Percentiles rank a stretch among this genome's conserved stretches.
Evolutionary conservation across 352 stramenopile species (phyloP).

Genomic region (Pythium rhizo-oryzae): DNA sequence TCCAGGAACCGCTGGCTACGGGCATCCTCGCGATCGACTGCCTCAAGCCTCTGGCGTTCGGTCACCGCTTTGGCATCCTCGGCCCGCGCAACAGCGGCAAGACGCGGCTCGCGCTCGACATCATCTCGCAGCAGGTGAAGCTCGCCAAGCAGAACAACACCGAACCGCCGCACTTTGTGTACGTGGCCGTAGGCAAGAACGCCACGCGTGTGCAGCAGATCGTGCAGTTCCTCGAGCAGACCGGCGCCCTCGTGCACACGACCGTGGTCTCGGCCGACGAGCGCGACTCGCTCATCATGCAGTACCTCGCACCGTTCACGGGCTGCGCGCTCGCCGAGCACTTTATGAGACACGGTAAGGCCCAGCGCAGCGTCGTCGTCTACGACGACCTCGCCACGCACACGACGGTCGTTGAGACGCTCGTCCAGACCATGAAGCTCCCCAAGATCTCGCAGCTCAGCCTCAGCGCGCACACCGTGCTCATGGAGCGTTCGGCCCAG

Average conservation of each 20-base stretch:
- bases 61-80: conserved; percentile 68
- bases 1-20: conserved; percentile 61
- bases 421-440: conserved; percentile 75
- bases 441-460: conserved; percentile 61
- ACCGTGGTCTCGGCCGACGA: conserved; percentile 73
- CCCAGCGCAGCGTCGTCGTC: conserved; percentile 62
- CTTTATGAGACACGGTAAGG: conserved; percentile 57
- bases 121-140: conserved; percentile 63
- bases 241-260: conserved; percentile 47
- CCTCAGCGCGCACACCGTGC: conserved; percentile 63
- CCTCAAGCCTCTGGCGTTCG: conserved; percentile 71
- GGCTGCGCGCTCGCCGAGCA: conserved; percentile 77
- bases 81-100: conserved; percentile 75
- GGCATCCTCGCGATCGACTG: conserved; percentile 77
- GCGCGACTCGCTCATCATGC: conserved; percentile 69
- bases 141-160: conserved; percentile 28
- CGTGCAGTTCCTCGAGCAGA: conserved; percentile 50
- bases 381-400: conserved; percentile 83
- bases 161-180: conserved; percentile 70
- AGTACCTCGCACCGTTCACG: conserved; percentile 83
- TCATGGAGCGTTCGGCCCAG: conserved; percentile 81
- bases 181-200: conserved; percentile 73
- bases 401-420: conserved; percentile 67
- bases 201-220: conserved; percentile 64
- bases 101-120: conserved; percentile 65